These are phyloP conservation scores for Penicillium frequentans DNA, from an alignment of 2,329 filamentous ascomycete genomes.

Conservation along the genomic window DNA sequence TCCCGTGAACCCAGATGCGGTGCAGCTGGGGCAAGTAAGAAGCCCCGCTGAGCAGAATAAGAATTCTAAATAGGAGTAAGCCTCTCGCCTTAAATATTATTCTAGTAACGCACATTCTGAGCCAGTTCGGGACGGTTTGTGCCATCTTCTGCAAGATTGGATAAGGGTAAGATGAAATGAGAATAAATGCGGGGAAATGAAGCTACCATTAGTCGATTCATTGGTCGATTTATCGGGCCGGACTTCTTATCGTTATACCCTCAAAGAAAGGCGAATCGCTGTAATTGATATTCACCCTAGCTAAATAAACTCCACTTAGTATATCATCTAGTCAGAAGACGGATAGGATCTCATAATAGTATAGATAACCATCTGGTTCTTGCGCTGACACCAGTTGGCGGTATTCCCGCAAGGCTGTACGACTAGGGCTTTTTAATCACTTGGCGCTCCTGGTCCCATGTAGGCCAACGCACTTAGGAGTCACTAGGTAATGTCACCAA, in stretches of 20 bases:
- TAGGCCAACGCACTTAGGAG: background rate
- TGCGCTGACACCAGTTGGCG: background rate
- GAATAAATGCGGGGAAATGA: too few relatives aligned
- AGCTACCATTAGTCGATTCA: too few relatives aligned
- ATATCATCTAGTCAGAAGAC: background rate
- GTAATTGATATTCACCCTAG: too few relatives aligned
- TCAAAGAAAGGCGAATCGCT: too few relatives aligned
- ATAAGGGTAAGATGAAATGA: too few relatives aligned
- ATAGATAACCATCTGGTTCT: background rate
- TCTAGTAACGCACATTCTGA: background rate
- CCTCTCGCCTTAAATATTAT: background rate
- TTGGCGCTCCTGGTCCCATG: background rate
- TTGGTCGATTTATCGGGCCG: too few relatives aligned
- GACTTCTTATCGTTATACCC: too few relatives aligned
- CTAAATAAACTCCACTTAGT: too few relatives aligned
- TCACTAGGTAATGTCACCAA: too few relatives aligned
- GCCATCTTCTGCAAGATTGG: background rate
- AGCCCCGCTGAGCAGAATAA: background rate
- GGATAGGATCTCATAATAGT: background rate
- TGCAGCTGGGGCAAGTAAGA: background rate
- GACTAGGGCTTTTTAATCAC: background rate
- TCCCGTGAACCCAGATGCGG: background rate
- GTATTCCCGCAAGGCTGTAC: background rate
- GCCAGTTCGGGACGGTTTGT: background rate
- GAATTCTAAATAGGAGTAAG: background rate